Percentiles rank a stretch among this genome's conserved stretches.
Evolutionary conservation across 2,329 filamentous ascomycete species (phyloP).

Genomic region (Arthrinium phaeospermum): DNA sequence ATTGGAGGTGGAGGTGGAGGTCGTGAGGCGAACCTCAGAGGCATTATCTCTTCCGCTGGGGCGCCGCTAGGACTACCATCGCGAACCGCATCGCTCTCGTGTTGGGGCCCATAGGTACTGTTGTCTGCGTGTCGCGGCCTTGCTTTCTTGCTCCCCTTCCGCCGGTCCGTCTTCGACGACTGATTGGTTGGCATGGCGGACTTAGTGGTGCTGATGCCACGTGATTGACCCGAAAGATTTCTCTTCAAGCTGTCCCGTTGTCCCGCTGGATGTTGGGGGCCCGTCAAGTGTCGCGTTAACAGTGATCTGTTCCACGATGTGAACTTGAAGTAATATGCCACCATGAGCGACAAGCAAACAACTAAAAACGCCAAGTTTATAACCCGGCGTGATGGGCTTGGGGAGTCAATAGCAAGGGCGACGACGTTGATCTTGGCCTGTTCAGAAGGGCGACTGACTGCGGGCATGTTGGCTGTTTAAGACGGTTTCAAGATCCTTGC

Average conservation of each 20-base stretch:
- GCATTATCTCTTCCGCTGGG: constrained; percentile 33
- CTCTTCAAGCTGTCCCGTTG: not conserved
- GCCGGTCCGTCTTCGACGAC: constrained; percentile 25
- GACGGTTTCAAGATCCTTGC: not conserved
- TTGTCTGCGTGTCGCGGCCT: constrained; percentile 6
- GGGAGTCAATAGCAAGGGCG: constrained; percentile 36
- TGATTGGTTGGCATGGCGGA: constrained; percentile 36
- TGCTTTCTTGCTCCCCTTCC: constrained; percentile 25
- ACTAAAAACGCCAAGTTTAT: constrained; percentile 28
- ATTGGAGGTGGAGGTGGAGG: constrained; percentile 54
- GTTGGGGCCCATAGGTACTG: constrained; percentile 25
- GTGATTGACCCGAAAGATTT: constrained; percentile 37
- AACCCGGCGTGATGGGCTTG: constrained; percentile 34
- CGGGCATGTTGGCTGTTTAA: constrained; percentile 47
- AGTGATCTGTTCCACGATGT: constrained; percentile 27
- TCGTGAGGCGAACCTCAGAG: constrained; percentile 41
- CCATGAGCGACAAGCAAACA: constrained; percentile 31
- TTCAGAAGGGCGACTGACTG: constrained; percentile 39
- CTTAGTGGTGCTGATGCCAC: constrained; percentile 36
- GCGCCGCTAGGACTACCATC: constrained; percentile 25
- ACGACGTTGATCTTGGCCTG: constrained; percentile 35
- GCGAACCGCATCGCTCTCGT: constrained; percentile 23
- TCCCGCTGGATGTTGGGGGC: not conserved
- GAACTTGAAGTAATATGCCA: constrained; percentile 29
- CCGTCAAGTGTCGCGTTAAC: constrained; percentile 23